Base-by-base conservation (phyloP, 768 basidiomycete species). In the Leccinum disarticulatum region DNA sequence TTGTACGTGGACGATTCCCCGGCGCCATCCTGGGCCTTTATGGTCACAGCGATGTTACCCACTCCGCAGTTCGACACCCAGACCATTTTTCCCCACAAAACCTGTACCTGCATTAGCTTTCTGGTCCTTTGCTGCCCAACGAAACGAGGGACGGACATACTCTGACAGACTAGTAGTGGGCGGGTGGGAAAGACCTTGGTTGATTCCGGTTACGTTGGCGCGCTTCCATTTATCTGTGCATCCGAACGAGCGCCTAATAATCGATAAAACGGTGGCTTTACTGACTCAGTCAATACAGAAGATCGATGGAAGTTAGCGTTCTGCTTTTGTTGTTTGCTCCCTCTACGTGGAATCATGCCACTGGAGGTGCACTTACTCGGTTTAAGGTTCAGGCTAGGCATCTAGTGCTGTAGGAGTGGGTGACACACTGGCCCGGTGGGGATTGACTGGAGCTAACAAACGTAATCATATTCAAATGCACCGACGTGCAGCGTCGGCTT, bases 21-120 rank as follows among this genome's bases (percentile, higher is more conserved):
- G 6, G 22, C 22, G 22, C 47, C 57, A 30, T 27, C 56, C 22
- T 35, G 17, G 35, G 58, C 61, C 7, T 66, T 61, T 5, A 67
- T 19, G 11, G 54, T 9, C 15, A 66, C 15, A 10, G 51, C 4
- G 27, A 64, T 48, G 17, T 17, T 11, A 15, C 25, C 15, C 17
- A 2, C 9, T 3, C 28, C 19, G 7, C 57, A 63, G 11, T 64
- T 66, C 28, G 65, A 63, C 4, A 66, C 54, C 65, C 65, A 67
- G 30, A 66, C 61, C 65, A 63, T 66, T 10, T 30, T 51, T n/a
- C 17, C 38, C 27, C 22, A 10, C 22, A 3, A 38, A 6, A 17
- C 13, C 17, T 25, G 3, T 31, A 25, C 46, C 3, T 51, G 50
- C 28, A 6, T 54, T 4, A 62, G 36, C 6, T 9, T 49, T 14